phyloP scores from a whole-genome alignment of 2,329 filamentous ascomycete species.

The Fusarium verticillioides region DNA sequence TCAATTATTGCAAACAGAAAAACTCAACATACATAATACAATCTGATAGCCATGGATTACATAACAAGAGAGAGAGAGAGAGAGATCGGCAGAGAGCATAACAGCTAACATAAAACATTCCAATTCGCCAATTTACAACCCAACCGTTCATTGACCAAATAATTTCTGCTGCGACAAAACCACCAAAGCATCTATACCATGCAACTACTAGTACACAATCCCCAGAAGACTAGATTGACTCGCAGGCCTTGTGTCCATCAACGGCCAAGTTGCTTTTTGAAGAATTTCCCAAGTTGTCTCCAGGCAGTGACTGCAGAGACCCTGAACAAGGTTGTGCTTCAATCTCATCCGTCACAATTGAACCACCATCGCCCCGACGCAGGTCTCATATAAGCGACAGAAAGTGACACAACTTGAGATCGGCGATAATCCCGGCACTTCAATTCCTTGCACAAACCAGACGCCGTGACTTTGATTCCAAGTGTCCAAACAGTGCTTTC shows the following conservation, averaged over 20 bases:
- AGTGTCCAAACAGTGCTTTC: slow-evolving; percentile 21
- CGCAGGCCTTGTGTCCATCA: neutral
- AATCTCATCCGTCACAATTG: neutral
- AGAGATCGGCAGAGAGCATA: neutral
- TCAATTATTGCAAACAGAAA: neutral
- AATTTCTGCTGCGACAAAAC: slow-evolving; percentile 20
- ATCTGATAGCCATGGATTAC: neutral
- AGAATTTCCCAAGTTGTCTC: neutral
- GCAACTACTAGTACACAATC: slow-evolving; percentile 29
- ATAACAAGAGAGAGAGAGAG: neutral
- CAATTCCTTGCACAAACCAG: slow-evolving; percentile 27
- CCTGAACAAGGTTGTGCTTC: neutral
- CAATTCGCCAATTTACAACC: slow-evolving; percentile 32
- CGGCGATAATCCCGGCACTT: slow-evolving; percentile 16
- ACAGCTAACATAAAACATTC: slow-evolving; percentile 16
- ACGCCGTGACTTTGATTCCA: slow-evolving; percentile 38
- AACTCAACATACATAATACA: neutral
- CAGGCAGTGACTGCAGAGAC: neutral
- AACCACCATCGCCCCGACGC: neutral
- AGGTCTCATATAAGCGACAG: neutral
- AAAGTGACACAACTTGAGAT: neutral
- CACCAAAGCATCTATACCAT: slow-evolving; percentile 34
- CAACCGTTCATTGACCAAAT: slow-evolving; percentile 11
- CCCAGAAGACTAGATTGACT: slow-evolving; percentile 17
- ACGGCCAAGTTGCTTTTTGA: slow-evolving; percentile 2